Conservation (phyloP, 257 asterid species). For the Mentha longifolia region DNA sequence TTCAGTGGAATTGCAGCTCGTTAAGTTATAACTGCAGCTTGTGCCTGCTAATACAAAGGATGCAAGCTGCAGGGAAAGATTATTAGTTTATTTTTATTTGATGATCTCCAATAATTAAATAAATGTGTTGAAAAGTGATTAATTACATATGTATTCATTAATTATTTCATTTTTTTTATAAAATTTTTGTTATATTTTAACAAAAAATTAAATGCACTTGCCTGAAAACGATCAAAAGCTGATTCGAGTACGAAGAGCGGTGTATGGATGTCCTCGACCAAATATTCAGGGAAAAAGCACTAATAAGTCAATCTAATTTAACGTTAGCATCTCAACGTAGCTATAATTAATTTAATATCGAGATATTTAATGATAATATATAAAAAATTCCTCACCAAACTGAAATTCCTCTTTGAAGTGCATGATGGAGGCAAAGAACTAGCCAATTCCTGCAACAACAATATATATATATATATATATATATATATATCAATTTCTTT, state of each 20-base stretch:
- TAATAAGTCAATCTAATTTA: neutral
- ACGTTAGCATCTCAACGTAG: neutral
- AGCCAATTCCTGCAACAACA: conserved; percentile 35
- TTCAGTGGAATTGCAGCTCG: conserved; percentile 34
- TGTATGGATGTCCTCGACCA: conserved; percentile 32
- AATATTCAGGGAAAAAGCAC: conserved; percentile 54
- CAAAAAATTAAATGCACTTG: neutral
- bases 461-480: no score
- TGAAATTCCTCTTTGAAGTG: conserved; percentile 34
- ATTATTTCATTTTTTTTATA: neutral
- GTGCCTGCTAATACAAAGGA: neutral
- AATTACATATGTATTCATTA: neutral
- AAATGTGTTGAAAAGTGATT: neutral
- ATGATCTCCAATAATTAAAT: no score
- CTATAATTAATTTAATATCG: neutral
- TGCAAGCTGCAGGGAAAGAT: neutral
- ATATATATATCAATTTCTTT: no score
- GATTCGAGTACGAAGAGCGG: conserved; percentile 52
- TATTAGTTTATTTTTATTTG: no score
- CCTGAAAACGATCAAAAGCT: conserved; percentile 51
- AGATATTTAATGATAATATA: no score
- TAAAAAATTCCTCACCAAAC: conserved; percentile 28
- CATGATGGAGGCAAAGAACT: conserved; percentile 34
- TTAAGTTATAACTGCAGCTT: conserved; percentile 17
- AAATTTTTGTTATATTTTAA: no score